phyloP scores from a whole-genome alignment of 2,329 filamentous ascomycete genomes.

The Alternaria viburni region DNA sequence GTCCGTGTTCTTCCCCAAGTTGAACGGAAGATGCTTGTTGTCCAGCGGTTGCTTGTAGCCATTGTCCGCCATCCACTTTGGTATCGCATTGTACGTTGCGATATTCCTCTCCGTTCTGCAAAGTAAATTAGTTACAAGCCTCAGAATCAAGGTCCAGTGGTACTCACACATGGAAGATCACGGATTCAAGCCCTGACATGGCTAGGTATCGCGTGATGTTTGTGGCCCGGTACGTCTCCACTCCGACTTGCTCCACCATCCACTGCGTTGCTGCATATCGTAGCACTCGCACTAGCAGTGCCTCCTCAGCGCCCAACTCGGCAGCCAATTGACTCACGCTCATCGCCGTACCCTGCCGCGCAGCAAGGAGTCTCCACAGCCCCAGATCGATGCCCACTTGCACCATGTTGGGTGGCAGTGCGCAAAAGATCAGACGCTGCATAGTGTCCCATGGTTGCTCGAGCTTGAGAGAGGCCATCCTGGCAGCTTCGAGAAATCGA shows the following conservation, averaged over 20 bases:
- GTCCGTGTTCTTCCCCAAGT: constrained; percentile 2
- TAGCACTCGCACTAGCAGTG: constrained; percentile 2
- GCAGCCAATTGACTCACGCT: not conserved
- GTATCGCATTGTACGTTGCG: constrained; percentile 7
- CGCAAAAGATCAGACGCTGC: constrained; percentile 5
- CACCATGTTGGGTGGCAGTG: constrained; percentile 6
- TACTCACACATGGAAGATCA: constrained; percentile 8
- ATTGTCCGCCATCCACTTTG: constrained; percentile 6
- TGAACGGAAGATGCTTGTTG: constrained; percentile 8
- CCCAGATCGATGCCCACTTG: constrained; percentile 7
- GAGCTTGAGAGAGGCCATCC: constrained; percentile 8
- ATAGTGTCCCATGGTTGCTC: constrained; percentile 9
- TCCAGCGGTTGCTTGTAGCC: constrained; percentile 5
- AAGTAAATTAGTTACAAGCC: not conserved
- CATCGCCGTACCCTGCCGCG: not conserved
- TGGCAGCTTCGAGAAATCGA: constrained; percentile 3
- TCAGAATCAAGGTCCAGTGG: no score
- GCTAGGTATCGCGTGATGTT: not conserved
- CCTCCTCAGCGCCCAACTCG: constrained; percentile 2
- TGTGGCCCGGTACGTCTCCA: constrained; percentile 3
- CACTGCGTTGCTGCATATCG: constrained; percentile 7
- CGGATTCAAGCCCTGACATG: constrained; percentile 7
- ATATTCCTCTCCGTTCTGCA: constrained; percentile 8
- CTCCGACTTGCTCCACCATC: constrained; percentile 9
- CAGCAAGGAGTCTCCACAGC: constrained; percentile 3